Base-by-base conservation (phyloP, 257 asterid genomes). In the Petrea volubilis region DNA sequence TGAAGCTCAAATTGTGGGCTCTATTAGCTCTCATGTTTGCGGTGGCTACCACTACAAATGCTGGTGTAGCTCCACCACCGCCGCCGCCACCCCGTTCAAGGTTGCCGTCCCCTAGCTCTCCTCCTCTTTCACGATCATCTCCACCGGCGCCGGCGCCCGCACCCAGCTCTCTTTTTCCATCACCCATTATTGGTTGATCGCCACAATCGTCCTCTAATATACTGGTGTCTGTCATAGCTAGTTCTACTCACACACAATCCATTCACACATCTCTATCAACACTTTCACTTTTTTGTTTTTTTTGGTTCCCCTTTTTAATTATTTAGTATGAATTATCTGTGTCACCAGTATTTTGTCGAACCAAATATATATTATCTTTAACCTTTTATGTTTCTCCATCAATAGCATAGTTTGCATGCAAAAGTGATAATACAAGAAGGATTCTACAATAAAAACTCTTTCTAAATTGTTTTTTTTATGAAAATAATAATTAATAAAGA, bases 1-100 rank as follows among this genome's bases (percentile, higher is more conserved):
- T 18, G 63, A 47, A 62, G 40, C 70, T 61, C 77, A 69, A 21
- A 0, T 5, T 52, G 21, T 50, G 71, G 66, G 71, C 63, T 72
- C 65, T 72, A 15, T 6, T 63, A 40, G 77, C 71, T 38, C 40
- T 72, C 43, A 34, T 41, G 4, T 17, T 65, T 20, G 13, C 47
- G 23, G 6, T 51, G 23, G 57, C 55, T 14, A 31, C 44, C 0
- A 13, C 24, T 3, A 29, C 40, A 65, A 53, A 28, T 21, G 59
- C 70, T 6, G 50, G 7, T 2, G 7, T 33, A 5, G 21, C 53
- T 10, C 52, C 71, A 6, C 71, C 60, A 2, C 70, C 70, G 7
- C 70, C 68, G 21, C 56, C 69, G 6, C 69, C 69, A 7, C 25
- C 21, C 12, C 69, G n/a, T 6, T 6, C 36, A 31, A 3, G 44